phyloP scores from a whole-genome alignment of 441 rosid species.

The Lepidium campestre region DNA sequence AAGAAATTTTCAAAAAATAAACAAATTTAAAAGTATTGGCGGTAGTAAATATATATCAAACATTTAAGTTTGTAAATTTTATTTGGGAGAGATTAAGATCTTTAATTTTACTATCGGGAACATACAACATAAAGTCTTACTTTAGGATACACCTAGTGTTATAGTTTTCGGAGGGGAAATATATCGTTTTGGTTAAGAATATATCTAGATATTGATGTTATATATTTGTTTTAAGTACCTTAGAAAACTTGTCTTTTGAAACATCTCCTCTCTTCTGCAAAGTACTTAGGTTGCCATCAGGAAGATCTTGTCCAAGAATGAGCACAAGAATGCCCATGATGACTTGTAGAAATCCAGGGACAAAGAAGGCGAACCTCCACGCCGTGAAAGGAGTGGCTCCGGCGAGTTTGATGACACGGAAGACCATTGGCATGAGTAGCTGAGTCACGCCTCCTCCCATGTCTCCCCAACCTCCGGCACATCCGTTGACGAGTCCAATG shows the following conservation, averaged over 20 bases:
- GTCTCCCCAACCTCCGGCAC: constrained; percentile 40
- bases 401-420: constrained; percentile 14
- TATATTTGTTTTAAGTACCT: constrained; percentile 21
- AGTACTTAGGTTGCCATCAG: constrained; percentile 30
- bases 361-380: constrained; percentile 36
- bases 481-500: constrained; percentile 34
- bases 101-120: too few species aligned
- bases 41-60: too few species aligned
- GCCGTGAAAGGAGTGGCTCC: constrained; percentile 35
- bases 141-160: too few species aligned
- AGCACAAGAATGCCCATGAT: constrained; percentile 33
- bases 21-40: too few species aligned
- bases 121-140: too few species aligned
- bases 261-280: constrained; percentile 31
- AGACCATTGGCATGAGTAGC: constrained; percentile 33
- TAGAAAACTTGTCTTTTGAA: constrained; percentile 32
- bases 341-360: constrained; percentile 30
- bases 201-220: neutral
- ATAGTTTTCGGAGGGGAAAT: too few species aligned
- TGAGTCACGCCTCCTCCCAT: constrained; percentile 41
- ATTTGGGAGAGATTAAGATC: too few species aligned
- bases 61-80: too few species aligned
- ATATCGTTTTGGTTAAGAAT: too few species aligned
- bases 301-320: constrained; percentile 36
- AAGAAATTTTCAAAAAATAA: too few species aligned